Evolutionary conservation across 2,329 filamentous ascomycete species (phyloP).

Genomic region (Cercospora zeae-maydis): DNA sequence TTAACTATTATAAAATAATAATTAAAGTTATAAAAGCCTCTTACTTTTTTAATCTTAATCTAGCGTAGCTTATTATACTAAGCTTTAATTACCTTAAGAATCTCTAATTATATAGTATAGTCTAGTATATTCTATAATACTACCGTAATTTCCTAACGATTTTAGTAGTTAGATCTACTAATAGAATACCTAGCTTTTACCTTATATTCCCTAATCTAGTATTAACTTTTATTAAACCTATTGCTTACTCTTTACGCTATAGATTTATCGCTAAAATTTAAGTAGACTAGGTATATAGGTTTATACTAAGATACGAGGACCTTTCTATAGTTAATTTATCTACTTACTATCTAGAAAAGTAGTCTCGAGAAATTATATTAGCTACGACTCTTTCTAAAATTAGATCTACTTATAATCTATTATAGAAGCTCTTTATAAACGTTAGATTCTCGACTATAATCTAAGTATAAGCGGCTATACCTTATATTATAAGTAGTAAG

Average conservation of each 20-base stretch:
- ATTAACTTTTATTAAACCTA: neutral
- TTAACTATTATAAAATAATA: neutral
- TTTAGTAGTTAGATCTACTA: neutral
- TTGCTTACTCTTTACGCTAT: neutral
- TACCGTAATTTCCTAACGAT: neutral
- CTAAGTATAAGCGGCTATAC: neutral
- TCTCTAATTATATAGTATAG: neutral
- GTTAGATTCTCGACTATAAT: neutral
- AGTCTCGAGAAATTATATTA: neutral
- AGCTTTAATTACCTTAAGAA: neutral
- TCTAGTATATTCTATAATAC: neutral
- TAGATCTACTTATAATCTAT: neutral
- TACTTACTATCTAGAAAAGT: neutral
- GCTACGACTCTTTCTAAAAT: neutral
- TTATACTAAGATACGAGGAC: neutral
- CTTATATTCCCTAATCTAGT: neutral
- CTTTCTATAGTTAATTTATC: neutral
- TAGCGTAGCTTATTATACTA: neutral
- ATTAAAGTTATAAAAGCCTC: neutral
- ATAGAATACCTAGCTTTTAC: neutral
- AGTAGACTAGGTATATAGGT: neutral
- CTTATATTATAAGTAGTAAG: neutral
- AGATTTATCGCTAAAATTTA: neutral
- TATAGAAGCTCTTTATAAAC: neutral
- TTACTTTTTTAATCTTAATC: neutral